These are phyloP conservation scores for Silene coronaria DNA, from an alignment of 179 eudicot species.

Conservation along the genomic window DNA sequence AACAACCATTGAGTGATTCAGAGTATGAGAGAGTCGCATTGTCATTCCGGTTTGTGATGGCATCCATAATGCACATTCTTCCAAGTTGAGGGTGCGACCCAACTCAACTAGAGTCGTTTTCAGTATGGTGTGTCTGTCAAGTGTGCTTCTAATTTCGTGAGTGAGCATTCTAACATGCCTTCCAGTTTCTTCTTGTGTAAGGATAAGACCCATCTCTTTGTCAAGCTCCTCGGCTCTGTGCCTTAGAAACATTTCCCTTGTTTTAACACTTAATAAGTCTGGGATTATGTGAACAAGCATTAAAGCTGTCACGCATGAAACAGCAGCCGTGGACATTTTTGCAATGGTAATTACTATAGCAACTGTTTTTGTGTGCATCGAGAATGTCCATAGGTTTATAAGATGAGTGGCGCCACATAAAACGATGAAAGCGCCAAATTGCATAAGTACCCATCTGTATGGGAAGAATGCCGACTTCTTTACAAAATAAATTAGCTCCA, in stretches of 20 bases:
- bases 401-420: conserved; percentile 81
- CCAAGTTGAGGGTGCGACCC: conserved; percentile 63
- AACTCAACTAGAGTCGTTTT: conserved; percentile 70
- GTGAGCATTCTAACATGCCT: conserved; percentile 80
- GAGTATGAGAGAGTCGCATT: conserved; percentile 57
- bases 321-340: conserved; percentile 69
- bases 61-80: conserved; percentile 80
- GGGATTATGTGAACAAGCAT: conserved; percentile 83
- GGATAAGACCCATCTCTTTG: conserved; percentile 73
- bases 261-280: conserved; percentile 66
- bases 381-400: conserved; percentile 65
- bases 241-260: conserved; percentile 50
- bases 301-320: conserved; percentile 71
- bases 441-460: conserved; percentile 82
- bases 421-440: conserved; percentile 76
- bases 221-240: conserved; percentile 79
- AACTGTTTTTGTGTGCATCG: conserved; percentile 62
- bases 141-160: conserved; percentile 76
- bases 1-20: conserved; percentile 44
- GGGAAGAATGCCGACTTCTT: conserved; percentile 74
- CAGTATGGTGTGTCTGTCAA: conserved; percentile 60
- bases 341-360: conserved; percentile 73
- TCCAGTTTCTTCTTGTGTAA: conserved; percentile 77
- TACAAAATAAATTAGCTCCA: conserved; percentile 79
- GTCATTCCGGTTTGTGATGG: conserved; percentile 58